A percentile compares a stretch with the other conserved stretches of the same genome.
Evolutionary conservation across 805 yeast genomes (phyloP).

Genomic region (Saturnispora gosingensis): DNA sequence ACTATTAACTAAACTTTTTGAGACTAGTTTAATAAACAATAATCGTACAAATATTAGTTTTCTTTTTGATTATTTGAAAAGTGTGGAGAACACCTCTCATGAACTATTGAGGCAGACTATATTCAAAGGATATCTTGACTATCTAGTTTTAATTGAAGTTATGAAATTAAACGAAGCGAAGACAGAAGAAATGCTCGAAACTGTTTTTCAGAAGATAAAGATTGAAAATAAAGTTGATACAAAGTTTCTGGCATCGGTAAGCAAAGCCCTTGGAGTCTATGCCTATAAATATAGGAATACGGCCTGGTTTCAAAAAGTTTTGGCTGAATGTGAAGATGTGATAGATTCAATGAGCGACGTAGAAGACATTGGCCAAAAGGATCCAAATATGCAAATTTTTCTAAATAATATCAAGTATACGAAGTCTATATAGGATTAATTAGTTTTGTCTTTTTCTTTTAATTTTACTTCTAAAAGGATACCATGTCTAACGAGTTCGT

Average conservation of each 20-base stretch:
- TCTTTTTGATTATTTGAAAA: not conserved
- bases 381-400: slow-evolving; percentile 3
- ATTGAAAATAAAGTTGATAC: slow-evolving; percentile 2
- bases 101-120: not conserved
- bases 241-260: slow-evolving; percentile 7
- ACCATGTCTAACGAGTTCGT: slow-evolving; percentile 49
- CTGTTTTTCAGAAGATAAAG: not conserved
- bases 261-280: slow-evolving; percentile 10
- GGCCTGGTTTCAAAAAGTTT: slow-evolving; percentile 8
- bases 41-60: not conserved
- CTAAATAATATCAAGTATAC: slow-evolving; percentile 9
- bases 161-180: not conserved
- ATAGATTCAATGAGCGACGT: not conserved
- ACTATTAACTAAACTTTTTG: slow-evolving; percentile 5
- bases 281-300: not conserved
- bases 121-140: not conserved
- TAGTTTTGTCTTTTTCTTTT: not conserved
- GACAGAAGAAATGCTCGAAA: not conserved
- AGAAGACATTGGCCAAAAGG: not conserved
- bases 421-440: not conserved
- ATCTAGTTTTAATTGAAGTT: not conserved
- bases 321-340: slow-evolving; percentile 1
- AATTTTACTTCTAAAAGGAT: slow-evolving; percentile 41
- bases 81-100: not conserved
- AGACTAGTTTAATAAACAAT: not conserved